Conservation (phyloP, 345 rosid genomes). For the Eutrema heterophyllum region DNA sequence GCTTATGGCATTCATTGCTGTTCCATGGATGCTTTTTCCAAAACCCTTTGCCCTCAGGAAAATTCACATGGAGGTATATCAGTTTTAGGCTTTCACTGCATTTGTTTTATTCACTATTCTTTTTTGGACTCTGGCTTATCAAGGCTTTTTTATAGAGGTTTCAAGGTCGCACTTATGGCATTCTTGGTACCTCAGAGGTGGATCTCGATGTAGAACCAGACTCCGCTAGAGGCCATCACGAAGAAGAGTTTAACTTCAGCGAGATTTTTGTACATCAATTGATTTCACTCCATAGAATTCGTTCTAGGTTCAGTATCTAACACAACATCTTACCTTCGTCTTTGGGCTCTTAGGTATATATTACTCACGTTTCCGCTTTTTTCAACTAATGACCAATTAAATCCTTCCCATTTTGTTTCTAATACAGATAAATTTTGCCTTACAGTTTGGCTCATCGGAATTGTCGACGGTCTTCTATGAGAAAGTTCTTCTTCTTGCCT, state of each 20-base stretch:
- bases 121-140: neutral
- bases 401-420: neutral
- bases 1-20: slow-evolving; percentile 75
- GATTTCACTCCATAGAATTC: slow-evolving; percentile 97
- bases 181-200: slow-evolving; percentile 73
- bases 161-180: slow-evolving; percentile 86
- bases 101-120: neutral
- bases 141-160: slow-evolving; percentile 51
- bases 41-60: slow-evolving; percentile 90
- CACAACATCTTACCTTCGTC: slow-evolving; percentile 98
- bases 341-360: slow-evolving; percentile 94
- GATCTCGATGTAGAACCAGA: slow-evolving; percentile 73
- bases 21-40: slow-evolving; percentile 98
- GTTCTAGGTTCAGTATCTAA: slow-evolving; percentile 96
- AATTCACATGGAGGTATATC: slow-evolving; percentile 66
- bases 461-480: no score
- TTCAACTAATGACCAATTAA: neutral
- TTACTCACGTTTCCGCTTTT: neutral
- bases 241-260: slow-evolving; percentile 90
- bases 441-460: no score
- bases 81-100: slow-evolving; percentile 10
- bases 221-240: slow-evolving; percentile 60
- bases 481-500: no score
- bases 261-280: slow-evolving; percentile 99
- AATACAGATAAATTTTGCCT: no score